Base-by-base conservation (phyloP, 2,329 filamentous ascomycete species). In the Ophiognomonia clavigignenti-juglandacearum region DNA sequence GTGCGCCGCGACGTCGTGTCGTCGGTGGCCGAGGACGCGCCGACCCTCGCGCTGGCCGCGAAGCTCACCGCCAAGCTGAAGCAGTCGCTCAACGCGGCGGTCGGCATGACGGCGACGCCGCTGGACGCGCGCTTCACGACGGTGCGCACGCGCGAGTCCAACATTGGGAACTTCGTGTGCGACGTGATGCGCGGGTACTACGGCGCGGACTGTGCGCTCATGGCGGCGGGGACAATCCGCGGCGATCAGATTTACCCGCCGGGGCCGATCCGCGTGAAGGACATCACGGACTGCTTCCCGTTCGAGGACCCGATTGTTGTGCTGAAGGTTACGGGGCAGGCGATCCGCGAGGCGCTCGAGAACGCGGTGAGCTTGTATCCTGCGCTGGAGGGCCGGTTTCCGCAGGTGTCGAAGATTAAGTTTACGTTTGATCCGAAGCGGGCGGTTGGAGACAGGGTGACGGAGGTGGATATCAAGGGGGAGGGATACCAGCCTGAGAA, bases 241-340 rank as follows among this genome's bases (percentile, higher is more conserved):
- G 90, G 89, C 1, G 90, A 96, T 59, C 88, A 93, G 63, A 83
- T 96, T 26, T 96, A 95, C 57, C 82, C 88, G 0, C 87, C 88
- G 0, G 90, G 90, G 0, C 72, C 90, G 0, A 69, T 96, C 7
- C 74, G 83, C 20, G 69, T 95, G 50, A 88, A 88, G 59, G 88
- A 95, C 58, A 80, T 95, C n/a, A 79, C 90, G 48, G 86, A 87
- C 42, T 95, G 88, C 60, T 96, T 96, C 56, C 91, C 91, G 0
- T 96, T 96, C 57, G 90, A 96, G 61, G 90, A 96, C 54, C 89
- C 90, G 0, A 86, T 91, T 1, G 85, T 96, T 0, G 80, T 95
- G 4, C 71, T 96, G 50, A 78, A 77, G 27, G 74, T 89, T 4
- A 81, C 72, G 0, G 91, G 91, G 0, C 73, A 80, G 56, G 85